Conservation (phyloP, 805 yeast species). For the Starmerella davenportii region DNA sequence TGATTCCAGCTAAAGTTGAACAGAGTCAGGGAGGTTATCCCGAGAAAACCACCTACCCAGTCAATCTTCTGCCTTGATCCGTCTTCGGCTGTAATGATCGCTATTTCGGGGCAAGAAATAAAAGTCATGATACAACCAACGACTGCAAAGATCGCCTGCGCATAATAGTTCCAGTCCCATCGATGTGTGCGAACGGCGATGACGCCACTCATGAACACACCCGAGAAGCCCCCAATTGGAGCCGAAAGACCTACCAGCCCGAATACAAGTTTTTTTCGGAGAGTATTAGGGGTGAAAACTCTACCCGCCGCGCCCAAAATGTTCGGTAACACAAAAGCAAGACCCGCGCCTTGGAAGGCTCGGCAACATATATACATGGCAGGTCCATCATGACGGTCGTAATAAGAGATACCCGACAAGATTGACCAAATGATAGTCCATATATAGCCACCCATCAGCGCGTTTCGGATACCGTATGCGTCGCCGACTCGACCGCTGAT, state of each 20-base stretch:
- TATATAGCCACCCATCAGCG: slow-evolving; percentile 37
- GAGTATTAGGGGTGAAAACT: slow-evolving; percentile 10
- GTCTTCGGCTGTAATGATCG: slow-evolving; percentile 1
- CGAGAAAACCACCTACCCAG: slow-evolving; percentile 36
- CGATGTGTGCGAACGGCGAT: slow-evolving; percentile 11
- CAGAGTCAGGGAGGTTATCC: slow-evolving; percentile 41
- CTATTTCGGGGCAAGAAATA: slow-evolving; percentile 7
- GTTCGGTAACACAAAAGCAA: slow-evolving; percentile 41
- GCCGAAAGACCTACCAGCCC: slow-evolving; percentile 43
- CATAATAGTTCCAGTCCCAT: slow-evolving; percentile 26
- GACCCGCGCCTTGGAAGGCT: slow-evolving; percentile 49
- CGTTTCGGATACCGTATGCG: slow-evolving; percentile 41
- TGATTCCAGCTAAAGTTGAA: slow-evolving; percentile 60
- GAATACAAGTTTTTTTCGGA: slow-evolving; percentile 36
- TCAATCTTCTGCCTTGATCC: slow-evolving; percentile 29
- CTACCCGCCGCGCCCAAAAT: slow-evolving; percentile 39
- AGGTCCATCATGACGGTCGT: slow-evolving; percentile 22
- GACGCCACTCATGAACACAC: slow-evolving; percentile 29
- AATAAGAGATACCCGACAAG: slow-evolving; percentile 40
- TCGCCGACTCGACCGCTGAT: slow-evolving; percentile 59
- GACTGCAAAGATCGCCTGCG: slow-evolving; percentile 25
- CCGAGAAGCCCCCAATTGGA: slow-evolving; percentile 43
- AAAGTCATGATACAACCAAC: slow-evolving; percentile 5
- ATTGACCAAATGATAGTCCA: slow-evolving; percentile 43
- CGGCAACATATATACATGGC: slow-evolving; percentile 27